These are phyloP conservation scores for Cucumis melo DNA, from an alignment of 306 rosid genomes.

Conservation along the genomic window DNA sequence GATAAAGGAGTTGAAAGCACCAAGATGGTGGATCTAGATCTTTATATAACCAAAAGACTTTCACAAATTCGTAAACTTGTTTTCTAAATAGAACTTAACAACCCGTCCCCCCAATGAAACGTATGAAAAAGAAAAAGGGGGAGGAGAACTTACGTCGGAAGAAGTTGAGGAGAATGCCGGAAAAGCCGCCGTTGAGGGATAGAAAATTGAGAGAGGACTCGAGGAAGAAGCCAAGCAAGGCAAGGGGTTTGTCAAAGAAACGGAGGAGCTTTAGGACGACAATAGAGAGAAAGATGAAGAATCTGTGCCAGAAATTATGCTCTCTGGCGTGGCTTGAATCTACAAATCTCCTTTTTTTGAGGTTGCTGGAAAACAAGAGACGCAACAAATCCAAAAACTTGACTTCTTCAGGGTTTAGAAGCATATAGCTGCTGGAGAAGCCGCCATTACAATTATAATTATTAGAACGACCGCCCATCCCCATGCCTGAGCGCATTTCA, in stretches of 20 bases:
- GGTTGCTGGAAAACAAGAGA: slow-evolving; percentile 27
- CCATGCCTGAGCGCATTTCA: background rate
- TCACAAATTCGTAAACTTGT: no score
- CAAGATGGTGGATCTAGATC: no score
- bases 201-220: slow-evolving; percentile 37
- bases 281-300: slow-evolving; percentile 48
- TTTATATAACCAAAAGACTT: no score
- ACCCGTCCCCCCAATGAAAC: no score
- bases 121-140: background rate
- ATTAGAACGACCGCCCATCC: background rate
- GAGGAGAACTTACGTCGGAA: slow-evolving; percentile 23
- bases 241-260: slow-evolving; percentile 6
- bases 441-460: background rate
- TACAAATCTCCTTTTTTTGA: slow-evolving; percentile 27
- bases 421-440: slow-evolving; percentile 22
- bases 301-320: slow-evolving; percentile 28
- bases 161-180: slow-evolving; percentile 23
- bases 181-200: slow-evolving; percentile 39
- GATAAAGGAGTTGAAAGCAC: no score
- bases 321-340: slow-evolving; percentile 12
- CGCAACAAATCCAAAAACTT: slow-evolving; percentile 18
- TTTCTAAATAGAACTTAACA: no score
- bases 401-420: slow-evolving; percentile 38
- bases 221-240: slow-evolving; percentile 22
- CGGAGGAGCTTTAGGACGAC: slow-evolving; percentile 25